phyloP scores from a whole-genome alignment of 169 alveolate genomes.

The Eimeria brunetti region DNA sequence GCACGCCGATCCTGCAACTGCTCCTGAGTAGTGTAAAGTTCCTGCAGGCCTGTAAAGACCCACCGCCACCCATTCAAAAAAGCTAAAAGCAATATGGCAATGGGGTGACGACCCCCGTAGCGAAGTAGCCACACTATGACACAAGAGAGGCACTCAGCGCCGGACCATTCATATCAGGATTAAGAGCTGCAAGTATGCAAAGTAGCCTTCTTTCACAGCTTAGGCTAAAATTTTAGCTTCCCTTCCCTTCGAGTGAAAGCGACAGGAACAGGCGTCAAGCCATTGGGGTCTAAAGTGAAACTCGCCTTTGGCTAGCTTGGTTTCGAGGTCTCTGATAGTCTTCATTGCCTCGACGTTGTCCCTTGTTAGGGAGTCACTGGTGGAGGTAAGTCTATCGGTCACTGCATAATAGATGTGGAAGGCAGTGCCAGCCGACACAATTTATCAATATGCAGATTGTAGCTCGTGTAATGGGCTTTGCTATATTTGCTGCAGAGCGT shows the following conservation, averaged over 20 bases:
- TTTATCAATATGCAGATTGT: neutral
- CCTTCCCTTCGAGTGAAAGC: neutral
- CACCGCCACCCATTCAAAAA: neutral
- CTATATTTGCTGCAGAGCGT: neutral
- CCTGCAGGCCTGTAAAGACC: constrained; percentile 59
- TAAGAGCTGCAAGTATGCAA: neutral
- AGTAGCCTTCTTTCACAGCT: neutral
- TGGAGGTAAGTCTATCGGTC: constrained; percentile 62
- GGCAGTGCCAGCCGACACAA: neutral
- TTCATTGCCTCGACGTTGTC: constrained; percentile 62
- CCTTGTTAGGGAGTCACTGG: constrained; percentile 47
- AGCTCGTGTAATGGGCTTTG: neutral
- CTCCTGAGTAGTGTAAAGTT: constrained; percentile 84
- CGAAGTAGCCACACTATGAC: neutral
- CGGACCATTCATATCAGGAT: neutral
- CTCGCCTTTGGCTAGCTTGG: constrained; percentile 59
- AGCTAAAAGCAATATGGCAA: neutral
- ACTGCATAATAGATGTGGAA: neutral
- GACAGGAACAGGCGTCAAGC: neutral
- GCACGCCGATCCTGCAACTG: constrained; percentile 83
- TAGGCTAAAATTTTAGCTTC: neutral
- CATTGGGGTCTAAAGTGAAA: neutral
- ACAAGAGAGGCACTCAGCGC: neutral
- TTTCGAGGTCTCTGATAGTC: constrained; percentile 42
- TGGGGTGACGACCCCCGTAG: neutral